Percentiles rank a stretch among this genome's conserved stretches.
These are phyloP conservation scores for Lunularia cruciata DNA, from an alignment of 225 moss, liverwort and hornwort genomes.

Conservation along the genomic window DNA sequence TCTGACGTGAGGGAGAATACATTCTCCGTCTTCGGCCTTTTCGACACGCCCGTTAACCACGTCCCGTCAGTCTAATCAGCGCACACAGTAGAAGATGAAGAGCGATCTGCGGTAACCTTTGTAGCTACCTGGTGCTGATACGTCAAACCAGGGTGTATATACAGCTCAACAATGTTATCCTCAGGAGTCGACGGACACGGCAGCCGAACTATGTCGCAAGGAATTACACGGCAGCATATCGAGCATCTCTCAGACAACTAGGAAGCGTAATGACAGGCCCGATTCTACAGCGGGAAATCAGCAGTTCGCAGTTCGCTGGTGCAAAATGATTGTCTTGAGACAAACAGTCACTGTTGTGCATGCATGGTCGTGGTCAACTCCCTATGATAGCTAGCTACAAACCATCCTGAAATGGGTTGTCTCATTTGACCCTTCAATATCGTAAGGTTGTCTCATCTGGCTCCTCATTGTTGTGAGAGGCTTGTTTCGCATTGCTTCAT, in stretches of 20 bases:
- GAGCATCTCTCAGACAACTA: background rate
- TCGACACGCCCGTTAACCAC: too few relatives aligned
- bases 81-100: too few relatives aligned
- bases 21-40: too few relatives aligned
- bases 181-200: background rate
- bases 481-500: background rate
- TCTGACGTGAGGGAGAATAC: too few relatives aligned
- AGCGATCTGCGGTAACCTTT: too few relatives aligned
- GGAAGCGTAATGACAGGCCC: background rate
- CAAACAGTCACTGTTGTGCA: too few relatives aligned
- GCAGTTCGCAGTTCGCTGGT: background rate
- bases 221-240: background rate
- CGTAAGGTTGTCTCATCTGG: conserved; percentile 3
- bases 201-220: background rate
- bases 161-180: conserved; percentile 1
- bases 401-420: background rate
- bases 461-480: conserved; percentile 10
- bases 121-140: too few relatives aligned
- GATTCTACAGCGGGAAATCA: background rate
- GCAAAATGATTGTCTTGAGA: background rate
- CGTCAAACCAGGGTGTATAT: too few relatives aligned
- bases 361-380: background rate
- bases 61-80: too few relatives aligned
- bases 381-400: too few relatives aligned
- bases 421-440: background rate